Conservation (phyloP, 179 eudicot species). For the Vitellaria paradoxa region DNA sequence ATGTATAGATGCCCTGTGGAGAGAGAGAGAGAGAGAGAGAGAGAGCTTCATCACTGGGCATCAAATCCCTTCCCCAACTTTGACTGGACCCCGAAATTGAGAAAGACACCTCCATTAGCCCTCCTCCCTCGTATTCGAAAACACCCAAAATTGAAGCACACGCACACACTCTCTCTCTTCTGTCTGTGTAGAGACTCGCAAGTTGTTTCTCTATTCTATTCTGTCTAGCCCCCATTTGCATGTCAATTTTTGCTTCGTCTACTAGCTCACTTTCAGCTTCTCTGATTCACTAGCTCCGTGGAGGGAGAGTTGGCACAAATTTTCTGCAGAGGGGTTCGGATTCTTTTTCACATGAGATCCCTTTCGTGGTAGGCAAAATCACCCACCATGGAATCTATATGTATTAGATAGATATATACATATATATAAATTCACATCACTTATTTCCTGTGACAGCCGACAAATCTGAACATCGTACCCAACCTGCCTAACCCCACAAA, state of each 20-base stretch:
- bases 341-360: not conserved
- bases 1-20: no score
- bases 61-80: conserved; percentile 14
- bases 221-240: not conserved
- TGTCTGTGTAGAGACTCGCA: not conserved
- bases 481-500: not conserved
- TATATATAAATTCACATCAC: conserved; percentile 16
- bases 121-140: not conserved
- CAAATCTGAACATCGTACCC: conserved; percentile 33
- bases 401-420: not conserved
- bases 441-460: conserved; percentile 29
- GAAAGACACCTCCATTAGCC: not conserved
- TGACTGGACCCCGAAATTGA: conserved; percentile 22
- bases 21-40: not conserved
- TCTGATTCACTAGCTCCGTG: not conserved
- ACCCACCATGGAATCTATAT: not conserved
- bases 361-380: conserved; percentile 5
- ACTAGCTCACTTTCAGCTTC: not conserved
- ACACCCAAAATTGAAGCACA: not conserved
- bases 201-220: not conserved
- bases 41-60: not conserved
- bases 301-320: not conserved
- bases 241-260: not conserved
- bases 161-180: not conserved
- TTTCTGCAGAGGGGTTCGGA: not conserved